These are phyloP conservation scores for Calycina herbarum DNA, from an alignment of 2,329 filamentous ascomycete species.

Conservation along the genomic window DNA sequence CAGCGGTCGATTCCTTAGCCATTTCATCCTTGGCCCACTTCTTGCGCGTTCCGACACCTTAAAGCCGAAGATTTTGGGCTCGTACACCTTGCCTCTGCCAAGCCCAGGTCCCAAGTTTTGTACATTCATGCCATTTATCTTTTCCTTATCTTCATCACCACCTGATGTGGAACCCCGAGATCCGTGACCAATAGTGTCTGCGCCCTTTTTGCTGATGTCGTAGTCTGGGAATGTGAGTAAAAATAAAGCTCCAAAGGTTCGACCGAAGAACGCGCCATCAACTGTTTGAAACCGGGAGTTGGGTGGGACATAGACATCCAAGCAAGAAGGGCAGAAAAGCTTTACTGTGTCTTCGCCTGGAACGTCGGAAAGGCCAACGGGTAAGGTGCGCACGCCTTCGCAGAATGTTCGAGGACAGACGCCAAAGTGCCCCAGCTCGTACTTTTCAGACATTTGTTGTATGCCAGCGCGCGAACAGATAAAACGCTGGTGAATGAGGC, in stretches of 20 bases:
- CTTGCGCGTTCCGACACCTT: constrained; percentile 86
- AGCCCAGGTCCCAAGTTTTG: constrained; percentile 87
- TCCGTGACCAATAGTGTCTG: constrained; percentile 52
- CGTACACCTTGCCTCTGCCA: constrained; percentile 81
- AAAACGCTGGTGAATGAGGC: constrained; percentile 96
- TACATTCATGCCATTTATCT: constrained; percentile 83
- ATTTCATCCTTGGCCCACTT: constrained; percentile 93
- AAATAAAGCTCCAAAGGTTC: constrained; percentile 95
- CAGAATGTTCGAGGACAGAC: constrained; percentile 94
- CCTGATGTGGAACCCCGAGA: constrained; percentile 35
- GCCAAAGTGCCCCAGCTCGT: constrained; percentile 94
- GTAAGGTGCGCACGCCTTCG: constrained; percentile 84
- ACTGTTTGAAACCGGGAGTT: constrained; percentile 98
- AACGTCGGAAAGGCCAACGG: constrained; percentile 90
- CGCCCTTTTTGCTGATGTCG: constrained; percentile 74
- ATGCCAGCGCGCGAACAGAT: constrained; percentile 96
- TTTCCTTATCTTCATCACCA: constrained; percentile 46
- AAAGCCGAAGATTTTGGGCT: constrained; percentile 96
- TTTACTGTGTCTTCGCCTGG: constrained; percentile 98
- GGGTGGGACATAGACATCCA: constrained; percentile 95
- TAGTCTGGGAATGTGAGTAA: constrained; percentile 98
- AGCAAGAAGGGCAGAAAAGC: constrained; percentile 93
- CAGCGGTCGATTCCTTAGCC: constrained; percentile 81
- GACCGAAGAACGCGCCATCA: constrained; percentile 96
- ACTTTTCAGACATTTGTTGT: constrained; percentile 99